A percentile compares a stretch with the other conserved stretches of the same genome.
phyloP scores from a whole-genome alignment of 1,284 basidiomycete species.

The Pascua sp. region DNA sequence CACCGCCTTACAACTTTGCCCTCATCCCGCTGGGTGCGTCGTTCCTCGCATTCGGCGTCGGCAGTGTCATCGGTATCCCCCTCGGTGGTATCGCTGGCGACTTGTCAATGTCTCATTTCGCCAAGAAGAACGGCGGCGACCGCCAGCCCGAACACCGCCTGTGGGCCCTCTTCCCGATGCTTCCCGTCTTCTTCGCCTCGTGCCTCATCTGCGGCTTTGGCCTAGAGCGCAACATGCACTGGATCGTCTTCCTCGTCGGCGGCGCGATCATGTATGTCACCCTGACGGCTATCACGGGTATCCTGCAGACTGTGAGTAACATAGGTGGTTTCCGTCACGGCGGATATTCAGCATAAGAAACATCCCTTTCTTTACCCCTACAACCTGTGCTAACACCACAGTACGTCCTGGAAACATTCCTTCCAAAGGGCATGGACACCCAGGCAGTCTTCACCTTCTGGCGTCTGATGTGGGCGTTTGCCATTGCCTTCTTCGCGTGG shows the following conservation, averaged over 20 bases:
- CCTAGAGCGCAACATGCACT: constrained; percentile 31
- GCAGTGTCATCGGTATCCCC: constrained; percentile 42
- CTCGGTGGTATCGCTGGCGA: constrained; percentile 40
- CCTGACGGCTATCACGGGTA: constrained; percentile 26
- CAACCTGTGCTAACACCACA: not conserved
- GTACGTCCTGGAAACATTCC: constrained; percentile 45
- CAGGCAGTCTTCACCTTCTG: constrained; percentile 48
- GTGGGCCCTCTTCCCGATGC: constrained; percentile 29
- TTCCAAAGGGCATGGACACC: constrained; percentile 37
- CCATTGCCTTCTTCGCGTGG: constrained; percentile 42
- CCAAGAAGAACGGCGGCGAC: constrained; percentile 23
- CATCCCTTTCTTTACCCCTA: too few species aligned
- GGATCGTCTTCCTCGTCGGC: constrained; percentile 42
- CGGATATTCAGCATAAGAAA: too few species aligned
- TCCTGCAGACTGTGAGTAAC: constrained; percentile 15
- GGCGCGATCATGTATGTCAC: constrained; percentile 42
- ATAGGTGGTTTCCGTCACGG: too few species aligned
- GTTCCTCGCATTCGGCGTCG: constrained; percentile 43
- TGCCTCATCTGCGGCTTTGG: constrained; percentile 38
- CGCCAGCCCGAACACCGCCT: constrained; percentile 47
- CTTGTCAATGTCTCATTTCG: constrained; percentile 32
- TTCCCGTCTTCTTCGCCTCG: constrained; percentile 34
- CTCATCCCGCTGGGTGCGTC: constrained; percentile 35
- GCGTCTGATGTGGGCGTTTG: constrained; percentile 46
- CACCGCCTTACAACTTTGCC: constrained; percentile 40